Evolutionary conservation across 1,284 basidiomycete genomes (phyloP), one percentile per base, ranked within the genome.

Genomic region (Puccinia novopanici): DNA sequence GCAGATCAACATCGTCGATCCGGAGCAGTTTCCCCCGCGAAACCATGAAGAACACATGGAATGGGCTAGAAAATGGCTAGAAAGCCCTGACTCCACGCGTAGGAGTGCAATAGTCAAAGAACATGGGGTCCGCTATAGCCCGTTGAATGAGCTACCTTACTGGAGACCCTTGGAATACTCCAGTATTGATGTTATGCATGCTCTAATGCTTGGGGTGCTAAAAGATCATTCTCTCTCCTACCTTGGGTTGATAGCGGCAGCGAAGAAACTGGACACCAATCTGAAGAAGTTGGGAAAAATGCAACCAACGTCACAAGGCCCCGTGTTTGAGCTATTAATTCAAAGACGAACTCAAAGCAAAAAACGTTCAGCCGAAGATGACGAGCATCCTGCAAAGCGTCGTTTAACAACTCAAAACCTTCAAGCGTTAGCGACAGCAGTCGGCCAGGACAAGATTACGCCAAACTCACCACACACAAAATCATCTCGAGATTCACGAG

Each of bases 91-190:
- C 37, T 27, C 24, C 13, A 37, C 45, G 24, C 13, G 55, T 6
- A 42, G 57, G 30, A 37, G 59, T n/a, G 22, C 52, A 2, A 63
- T 48, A 24, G 45, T 75, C 42, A 59, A 59, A 48, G 55, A 40
- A 65, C 15, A 65, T 24, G 74, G 74, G 17, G 40, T 75, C n/a
- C 54, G 74, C 27, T 75, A 75, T 27, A 63, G 55, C 22, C 37
- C 45, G 30, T 50, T 75, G 27, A 61, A 45, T 22, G 74, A 75
- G 22, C 48, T 75, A 34, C 74, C 57, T 34, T 75, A 75, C 30
- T 75, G 55, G 74, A 55, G 50, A 34, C 74, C 74, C 30, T 15
- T 61, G n/a, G 57, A 75, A 42, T 75, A 61, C 48, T 75, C 42
- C 6, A 45, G 42, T 45, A 45, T 45, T 45, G 42, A 45, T 45